Base-by-base conservation (phyloP, 495 filamentous ascomycete species). In the Aspergillus nidulans region DNA sequence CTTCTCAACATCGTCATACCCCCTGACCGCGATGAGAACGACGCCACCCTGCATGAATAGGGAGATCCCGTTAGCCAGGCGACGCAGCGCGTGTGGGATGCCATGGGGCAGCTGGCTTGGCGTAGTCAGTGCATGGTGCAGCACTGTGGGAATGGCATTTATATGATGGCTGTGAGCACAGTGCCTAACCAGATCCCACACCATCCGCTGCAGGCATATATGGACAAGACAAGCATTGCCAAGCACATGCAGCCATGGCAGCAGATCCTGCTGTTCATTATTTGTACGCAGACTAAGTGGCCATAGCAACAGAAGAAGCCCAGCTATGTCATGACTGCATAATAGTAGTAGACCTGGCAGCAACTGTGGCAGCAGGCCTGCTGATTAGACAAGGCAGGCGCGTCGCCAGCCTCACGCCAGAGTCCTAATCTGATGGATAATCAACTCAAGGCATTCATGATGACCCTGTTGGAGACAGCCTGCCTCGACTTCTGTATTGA, bases 241-340 rank as follows among this genome's bases (percentile, higher is more conserved):
- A 23, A 52, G n/a, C 34, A 61, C 4, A 16, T 61, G 5, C 42
- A 57, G 26, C 55, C 48, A 38, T 61, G 30, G 55, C 34, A 61
- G 58, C 46, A 58, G 52, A 20, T 64, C 0, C 25, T 61, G 10
- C 32, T 28, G 7, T 61, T 61, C 49, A 58, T 64, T 38, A 34
- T 51, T 9, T 43, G 43, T 12, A 64, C 51, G 15, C 36, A 61
- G 47, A 15, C 30, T 1, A 5, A 6, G 12, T 26, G 12, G 21
- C 6, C 6, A 19, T 26, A 23, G 44, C 16, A 21, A 12, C 13
- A 8, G 18, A 3, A 1, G 26, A 6, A 9, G 21, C 15, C 26
- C 12, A 23, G 0, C 15, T 47, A 47, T 28, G 44, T 20, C 21
- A 47, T 47, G 44, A 47, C 44, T 6, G 1, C 21, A 19, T 16